Conservation (phyloP, 345 rosid genomes). For the Gossypium ekmanianum region DNA sequence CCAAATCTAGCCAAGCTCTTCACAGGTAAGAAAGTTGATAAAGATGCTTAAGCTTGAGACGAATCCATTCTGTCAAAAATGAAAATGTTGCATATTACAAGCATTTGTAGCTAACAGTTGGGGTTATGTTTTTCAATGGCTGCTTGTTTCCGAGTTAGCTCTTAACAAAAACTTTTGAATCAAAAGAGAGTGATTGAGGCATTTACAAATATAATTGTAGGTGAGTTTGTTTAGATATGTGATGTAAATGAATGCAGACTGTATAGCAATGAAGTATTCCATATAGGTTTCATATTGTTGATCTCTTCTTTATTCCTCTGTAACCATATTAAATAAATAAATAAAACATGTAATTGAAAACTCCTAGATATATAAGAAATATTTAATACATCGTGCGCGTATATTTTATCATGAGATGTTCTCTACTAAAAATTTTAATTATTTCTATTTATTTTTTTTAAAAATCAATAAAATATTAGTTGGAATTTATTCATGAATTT, state of each 20-base stretch:
- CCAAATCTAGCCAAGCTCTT: slow-evolving; percentile 59
- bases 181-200: background rate
- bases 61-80: background rate
- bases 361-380: too few relatives aligned
- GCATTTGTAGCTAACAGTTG: background rate
- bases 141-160: slow-evolving; percentile 3
- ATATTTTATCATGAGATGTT: too few relatives aligned
- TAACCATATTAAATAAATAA: too few relatives aligned
- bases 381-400: too few relatives aligned
- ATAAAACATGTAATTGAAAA: too few relatives aligned
- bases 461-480: too few relatives aligned
- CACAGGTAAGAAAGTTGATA: slow-evolving; percentile 32
- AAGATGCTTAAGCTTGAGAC: slow-evolving; percentile 13
- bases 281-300: background rate
- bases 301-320: too few relatives aligned
- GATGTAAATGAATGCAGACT: background rate
- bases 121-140: background rate
- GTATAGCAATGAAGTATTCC: too few relatives aligned
- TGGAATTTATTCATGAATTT: too few relatives aligned
- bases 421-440: too few relatives aligned
- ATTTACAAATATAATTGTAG: background rate
- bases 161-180: background rate
- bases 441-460: too few relatives aligned
- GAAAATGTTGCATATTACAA: background rate
- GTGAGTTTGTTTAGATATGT: background rate